Base-by-base conservation (phyloP, 2,329 filamentous ascomycete species). In the Fusarium sp. region DNA sequence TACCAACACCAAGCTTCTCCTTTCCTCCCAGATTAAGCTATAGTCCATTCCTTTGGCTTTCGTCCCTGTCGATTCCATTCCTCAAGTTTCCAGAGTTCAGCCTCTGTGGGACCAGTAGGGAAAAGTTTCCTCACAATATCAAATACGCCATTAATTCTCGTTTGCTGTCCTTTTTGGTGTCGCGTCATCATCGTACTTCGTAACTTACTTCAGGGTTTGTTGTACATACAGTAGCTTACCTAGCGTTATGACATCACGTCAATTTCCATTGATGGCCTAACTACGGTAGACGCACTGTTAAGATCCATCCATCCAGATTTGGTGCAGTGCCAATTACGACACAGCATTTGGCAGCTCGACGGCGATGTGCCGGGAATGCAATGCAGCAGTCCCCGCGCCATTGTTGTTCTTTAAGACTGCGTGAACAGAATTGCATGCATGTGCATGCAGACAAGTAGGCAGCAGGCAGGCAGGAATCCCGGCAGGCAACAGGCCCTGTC, bases 11-110 rank as follows among this genome's bases (percentile, higher is more conserved):
- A 38, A 42, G 57, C 70, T 62, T 70, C 56, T 45, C 54, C 42
- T 47, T 54, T 48, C 59, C 66, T 71, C 55, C 67, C 30, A 56
- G 34, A 62, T 66, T 56, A 45, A 73, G 52, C 61, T 22, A 50
- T 71, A 65, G 61, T 11, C 51, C 52, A 62, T 61, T 51, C 38
- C 34, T 73, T 47, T 48, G 39, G 45, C 32, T 61, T 59, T 67
- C 39, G 68, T 61, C 32, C 56, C 57, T 71, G 67, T 70, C 71
- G 70, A 73, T 73, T 51, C 45, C 60, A 73, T 73, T 74, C 66
- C 70, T 71, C 48, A 52, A 36, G 12, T 50, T 26, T 39, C 26
- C 44, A 56, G 32, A 63, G 44, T 62, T 62, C 51, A 54, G 48
- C 39, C 38, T 44, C 36, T 50, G 18, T 39, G 32, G 44, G 39